Evolutionary conservation across 2,329 filamentous ascomycete genomes (phyloP), one percentile per base, ranked within the genome.

Genomic region (Penicillium fuscoglaucum): DNA sequence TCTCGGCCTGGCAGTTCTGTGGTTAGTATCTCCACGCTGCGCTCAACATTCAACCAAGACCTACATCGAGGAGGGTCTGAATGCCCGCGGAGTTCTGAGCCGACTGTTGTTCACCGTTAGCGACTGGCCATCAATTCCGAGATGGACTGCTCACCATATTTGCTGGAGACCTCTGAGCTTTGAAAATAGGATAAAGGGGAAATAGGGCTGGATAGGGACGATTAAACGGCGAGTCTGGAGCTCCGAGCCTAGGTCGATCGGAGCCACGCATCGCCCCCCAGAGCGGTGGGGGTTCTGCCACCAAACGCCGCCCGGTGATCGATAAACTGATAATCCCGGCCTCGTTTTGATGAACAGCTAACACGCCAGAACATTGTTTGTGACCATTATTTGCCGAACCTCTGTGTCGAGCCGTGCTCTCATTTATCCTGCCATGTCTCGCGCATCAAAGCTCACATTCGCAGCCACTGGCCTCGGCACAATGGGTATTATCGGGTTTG

Each of bases 61-160:
- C 72, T 89, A 99, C 95, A 81, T 98, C 95, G 80, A 99, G 91
- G 74, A 99, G 88, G 75, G 93, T 98, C 81, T 98, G 93, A 76
- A 99, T 99, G 79, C 95, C 95, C 73, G 91, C 89, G 67, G 95
- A 98, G 83, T 98, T 98, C 82, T 98, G 95, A 75, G 93, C 95
- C 76, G 95, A 95, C 93, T 98, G 73, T 69, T 63, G 52, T 48
- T 52, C 45, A 51, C 37, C 46, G 48, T 64, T 55, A 57, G 43
- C 52, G 59, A 15, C 41, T 43, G 10, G 15, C n/a, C 19, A 28
- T 53, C 28, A 46, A 51, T 35, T 21, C 35, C 12, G 13, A 43
- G 9, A 44, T 24, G 47, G 17, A 13, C n/a, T n/a, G 24, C 69
- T 65, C 41, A 74, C 72, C 72, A 74, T 74, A 2, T 65, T 71